phyloP scores from a whole-genome alignment of 805 yeast species.

The Debaryomyces prosopidis region DNA sequence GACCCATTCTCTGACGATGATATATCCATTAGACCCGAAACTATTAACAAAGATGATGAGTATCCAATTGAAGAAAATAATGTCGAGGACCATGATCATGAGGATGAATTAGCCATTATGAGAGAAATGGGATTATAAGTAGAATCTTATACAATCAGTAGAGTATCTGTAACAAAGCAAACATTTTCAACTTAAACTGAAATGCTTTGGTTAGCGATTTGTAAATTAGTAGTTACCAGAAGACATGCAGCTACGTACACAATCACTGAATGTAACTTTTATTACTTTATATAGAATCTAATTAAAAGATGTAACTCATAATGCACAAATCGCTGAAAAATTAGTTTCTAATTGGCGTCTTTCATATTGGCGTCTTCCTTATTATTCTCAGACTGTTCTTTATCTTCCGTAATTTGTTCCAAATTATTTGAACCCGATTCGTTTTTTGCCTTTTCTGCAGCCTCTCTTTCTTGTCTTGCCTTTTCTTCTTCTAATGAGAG shows the following conservation, averaged over 20 bases:
- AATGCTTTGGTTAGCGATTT: too few species aligned
- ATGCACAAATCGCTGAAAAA: neutral
- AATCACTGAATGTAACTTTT: neutral
- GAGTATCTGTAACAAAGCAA: too few species aligned
- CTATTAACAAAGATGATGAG: neutral
- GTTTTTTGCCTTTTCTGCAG: conserved; percentile 33
- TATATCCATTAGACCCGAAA: neutral
- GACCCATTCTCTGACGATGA: conserved; percentile 28
- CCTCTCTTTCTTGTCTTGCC: conserved; percentile 81
- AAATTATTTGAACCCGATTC: conserved; percentile 19
- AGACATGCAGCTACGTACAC: neutral
- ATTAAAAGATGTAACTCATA: neutral
- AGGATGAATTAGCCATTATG: conserved; percentile 35
- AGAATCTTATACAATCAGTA: too few species aligned
- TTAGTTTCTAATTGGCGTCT: conserved; percentile 9
- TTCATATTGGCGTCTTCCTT: conserved; percentile 14
- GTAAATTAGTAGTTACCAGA: neutral
- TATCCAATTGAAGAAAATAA: neutral
- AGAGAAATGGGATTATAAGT: conserved; percentile 35
- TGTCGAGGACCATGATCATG: conserved; percentile 20
- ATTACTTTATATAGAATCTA: neutral
- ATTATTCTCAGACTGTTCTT: conserved; percentile 14
- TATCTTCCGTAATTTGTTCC: conserved; percentile 32
- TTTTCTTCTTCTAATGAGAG: conserved; percentile 94
- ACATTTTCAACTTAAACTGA: too few species aligned